Evolutionary conservation across 371 early-diverging fungal genomes (phyloP).

Genomic region (Lichtheimia ramosa): DNA sequence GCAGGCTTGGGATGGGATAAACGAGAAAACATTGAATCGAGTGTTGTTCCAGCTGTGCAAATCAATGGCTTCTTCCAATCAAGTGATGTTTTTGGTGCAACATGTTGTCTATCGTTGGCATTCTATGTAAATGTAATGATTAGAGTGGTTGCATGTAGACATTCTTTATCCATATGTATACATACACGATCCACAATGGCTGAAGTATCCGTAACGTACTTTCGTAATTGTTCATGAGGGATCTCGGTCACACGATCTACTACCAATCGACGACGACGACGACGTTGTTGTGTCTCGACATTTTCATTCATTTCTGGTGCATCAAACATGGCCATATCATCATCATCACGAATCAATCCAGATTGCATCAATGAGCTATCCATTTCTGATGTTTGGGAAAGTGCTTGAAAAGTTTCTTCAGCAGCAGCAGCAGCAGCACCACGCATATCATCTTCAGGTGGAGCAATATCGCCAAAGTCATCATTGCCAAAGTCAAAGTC

Average conservation of each 20-base stretch:
- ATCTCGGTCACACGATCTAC: slow-evolving; percentile 75
- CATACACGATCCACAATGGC: slow-evolving; percentile 26
- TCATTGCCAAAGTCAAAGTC: slow-evolving; percentile 57
- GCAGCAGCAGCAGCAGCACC: not conserved
- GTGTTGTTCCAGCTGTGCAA: not conserved
- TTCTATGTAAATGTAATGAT: not conserved
- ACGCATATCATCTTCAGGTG: not conserved
- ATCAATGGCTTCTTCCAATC: slow-evolving; percentile 6
- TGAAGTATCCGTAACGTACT: slow-evolving; percentile 52
- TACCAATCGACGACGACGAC: slow-evolving; percentile 58
- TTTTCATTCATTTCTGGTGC: slow-evolving; percentile 13
- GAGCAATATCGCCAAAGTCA: slow-evolving; percentile 15
- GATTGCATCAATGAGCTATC: slow-evolving; percentile 28
- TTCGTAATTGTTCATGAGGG: slow-evolving; percentile 51
- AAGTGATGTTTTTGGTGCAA: not conserved
- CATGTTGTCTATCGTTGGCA: slow-evolving; percentile 5
- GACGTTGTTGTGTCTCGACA: slow-evolving; percentile 14
- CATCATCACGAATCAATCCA: slow-evolving; percentile 31
- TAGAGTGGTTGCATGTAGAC: not conserved
- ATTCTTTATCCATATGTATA: not conserved
- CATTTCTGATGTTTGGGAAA: not conserved
- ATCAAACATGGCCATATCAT: slow-evolving; percentile 27
- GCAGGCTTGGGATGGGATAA: not conserved
- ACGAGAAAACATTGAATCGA: not conserved
- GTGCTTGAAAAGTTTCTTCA: slow-evolving; percentile 5